phyloP scores from a whole-genome alignment of 805 yeast species.

The Hanseniaspora occidentalis region DNA sequence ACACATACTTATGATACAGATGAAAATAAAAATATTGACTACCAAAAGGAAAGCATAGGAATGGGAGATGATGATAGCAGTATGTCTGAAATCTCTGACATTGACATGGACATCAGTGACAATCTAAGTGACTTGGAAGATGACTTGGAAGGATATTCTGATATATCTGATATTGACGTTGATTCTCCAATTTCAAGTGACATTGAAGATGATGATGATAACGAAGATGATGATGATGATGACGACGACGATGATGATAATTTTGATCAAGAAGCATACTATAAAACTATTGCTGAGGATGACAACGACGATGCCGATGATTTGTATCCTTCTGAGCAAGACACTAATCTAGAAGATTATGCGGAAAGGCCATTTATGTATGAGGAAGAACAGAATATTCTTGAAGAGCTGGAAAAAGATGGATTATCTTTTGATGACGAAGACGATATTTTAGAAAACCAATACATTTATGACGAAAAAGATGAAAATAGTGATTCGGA shows the following conservation, averaged over 20 bases:
- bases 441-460: slow-evolving; percentile 18
- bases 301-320: slow-evolving; percentile 23
- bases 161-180: background rate
- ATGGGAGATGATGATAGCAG: slow-evolving; percentile 5
- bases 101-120: background rate
- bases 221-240: slow-evolving; percentile 12
- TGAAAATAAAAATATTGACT: too few species aligned
- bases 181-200: too few species aligned
- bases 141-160: background rate
- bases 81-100: slow-evolving; percentile 2
- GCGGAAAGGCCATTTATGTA: slow-evolving; percentile 20
- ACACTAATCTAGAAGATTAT: slow-evolving; percentile 19
- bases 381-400: slow-evolving; percentile 22
- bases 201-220: background rate
- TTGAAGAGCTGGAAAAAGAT: slow-evolving; percentile 18
- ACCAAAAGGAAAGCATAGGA: too few species aligned
- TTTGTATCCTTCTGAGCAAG: slow-evolving; percentile 21
- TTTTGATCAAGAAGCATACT: slow-evolving; percentile 22
- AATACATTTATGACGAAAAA: slow-evolving; percentile 12
- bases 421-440: slow-evolving; percentile 23
- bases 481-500: slow-evolving; percentile 21
- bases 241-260: slow-evolving; percentile 25
- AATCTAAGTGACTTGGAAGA: background rate
- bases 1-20: background rate
- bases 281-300: slow-evolving; percentile 18